These are phyloP conservation scores for Rhodamnia rubescens DNA, from an alignment of 345 rosid genomes.

Conservation along the genomic window DNA sequence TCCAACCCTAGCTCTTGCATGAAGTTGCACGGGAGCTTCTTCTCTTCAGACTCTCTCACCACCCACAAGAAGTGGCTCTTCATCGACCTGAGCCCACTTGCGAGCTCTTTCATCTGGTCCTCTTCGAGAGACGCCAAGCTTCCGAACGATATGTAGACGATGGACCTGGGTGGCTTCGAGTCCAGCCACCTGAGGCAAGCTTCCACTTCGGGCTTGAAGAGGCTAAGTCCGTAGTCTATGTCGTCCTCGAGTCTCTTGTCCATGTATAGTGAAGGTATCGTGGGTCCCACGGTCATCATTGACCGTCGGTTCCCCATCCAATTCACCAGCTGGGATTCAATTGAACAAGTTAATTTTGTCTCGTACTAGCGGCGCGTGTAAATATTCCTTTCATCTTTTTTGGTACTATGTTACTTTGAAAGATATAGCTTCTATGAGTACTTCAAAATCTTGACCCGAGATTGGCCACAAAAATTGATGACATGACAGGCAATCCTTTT, in stretches of 20 bases:
- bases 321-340: slow-evolving; percentile 15
- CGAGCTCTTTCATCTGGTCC: slow-evolving; percentile 44
- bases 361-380: neutral
- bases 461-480: too few relatives aligned
- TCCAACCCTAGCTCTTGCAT: slow-evolving; percentile 6
- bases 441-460: too few relatives aligned
- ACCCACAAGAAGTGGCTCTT: slow-evolving; percentile 46
- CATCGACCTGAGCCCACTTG: slow-evolving; percentile 24
- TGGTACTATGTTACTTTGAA: too few relatives aligned
- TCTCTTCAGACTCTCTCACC: slow-evolving; percentile 34
- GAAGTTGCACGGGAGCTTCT: slow-evolving; percentile 29
- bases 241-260: slow-evolving; percentile 40
- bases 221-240: slow-evolving; percentile 33
- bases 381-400: neutral
- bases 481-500: too few relatives aligned
- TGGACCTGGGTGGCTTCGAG: slow-evolving; percentile 21
- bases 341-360: neutral
- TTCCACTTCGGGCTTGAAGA: slow-evolving; percentile 25
- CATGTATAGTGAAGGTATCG: slow-evolving; percentile 35
- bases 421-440: too few relatives aligned
- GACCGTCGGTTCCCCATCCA: slow-evolving; percentile 31
- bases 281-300: slow-evolving; percentile 38
- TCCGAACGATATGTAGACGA: slow-evolving; percentile 45
- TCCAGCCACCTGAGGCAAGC: slow-evolving; percentile 30
- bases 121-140: slow-evolving; percentile 33